Evolutionary conservation across 176 grass and related monocot genomes (phyloP).

Genomic region (Pontederia paniculata): DNA sequence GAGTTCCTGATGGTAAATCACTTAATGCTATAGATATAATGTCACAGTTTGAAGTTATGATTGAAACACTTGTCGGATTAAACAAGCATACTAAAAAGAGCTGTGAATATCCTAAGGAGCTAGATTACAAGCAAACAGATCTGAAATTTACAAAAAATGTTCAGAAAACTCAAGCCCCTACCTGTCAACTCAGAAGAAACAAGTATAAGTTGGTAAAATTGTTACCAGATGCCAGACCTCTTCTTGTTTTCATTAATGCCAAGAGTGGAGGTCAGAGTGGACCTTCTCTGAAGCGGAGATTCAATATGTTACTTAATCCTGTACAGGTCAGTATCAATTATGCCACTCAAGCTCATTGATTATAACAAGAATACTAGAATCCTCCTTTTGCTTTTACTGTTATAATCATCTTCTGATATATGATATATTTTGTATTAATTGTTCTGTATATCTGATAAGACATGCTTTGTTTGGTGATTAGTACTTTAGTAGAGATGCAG

Average conservation of each 20-base stretch:
- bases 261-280: conserved; percentile 76
- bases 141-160: conserved; percentile 29
- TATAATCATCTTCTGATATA: too few species aligned
- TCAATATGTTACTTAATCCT: conserved; percentile 78
- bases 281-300: conserved; percentile 69
- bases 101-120: conserved; percentile 5
- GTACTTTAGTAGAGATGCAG: too few species aligned
- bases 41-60: conserved; percentile 35
- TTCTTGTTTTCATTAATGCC: conserved; percentile 94
- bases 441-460: too few species aligned
- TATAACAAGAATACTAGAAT: conserved; percentile 38
- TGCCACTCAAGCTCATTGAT: conserved; percentile 4
- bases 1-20: conserved; percentile 17
- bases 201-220: conserved; percentile 58
- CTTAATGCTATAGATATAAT: conserved; percentile 4
- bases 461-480: too few species aligned
- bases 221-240: conserved; percentile 52
- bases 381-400: conserved; percentile 65
- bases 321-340: conserved; percentile 50
- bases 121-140: conserved; percentile 12
- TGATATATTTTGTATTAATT: too few species aligned
- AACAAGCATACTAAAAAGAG: conserved; percentile 39
- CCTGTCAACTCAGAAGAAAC: conserved; percentile 21
- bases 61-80: conserved; percentile 38
- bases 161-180: conserved; percentile 23